Percentiles rank a stretch among this genome's conserved stretches.
Evolutionary conservation across 306 rosid genomes (phyloP).

Genomic region (Ammopiptanthus mongolicus): DNA sequence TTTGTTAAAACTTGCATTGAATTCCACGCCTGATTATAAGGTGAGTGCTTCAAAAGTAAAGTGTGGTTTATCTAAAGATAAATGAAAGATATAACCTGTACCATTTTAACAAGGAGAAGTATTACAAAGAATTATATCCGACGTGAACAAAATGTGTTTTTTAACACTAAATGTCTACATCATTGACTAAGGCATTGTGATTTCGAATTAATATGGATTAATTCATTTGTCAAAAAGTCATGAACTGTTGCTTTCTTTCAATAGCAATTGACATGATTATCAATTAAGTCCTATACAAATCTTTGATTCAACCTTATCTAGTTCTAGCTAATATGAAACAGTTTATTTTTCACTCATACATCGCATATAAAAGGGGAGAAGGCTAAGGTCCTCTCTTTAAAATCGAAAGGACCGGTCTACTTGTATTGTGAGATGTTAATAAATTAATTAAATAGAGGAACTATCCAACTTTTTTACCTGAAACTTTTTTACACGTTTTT

Average conservation of each 20-base stretch:
- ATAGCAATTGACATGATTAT: conserved; percentile 17
- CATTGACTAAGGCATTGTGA: conserved; percentile 11
- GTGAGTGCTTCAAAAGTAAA: conserved; percentile 11
- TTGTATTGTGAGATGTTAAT: too few species aligned
- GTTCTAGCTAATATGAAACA: background rate
- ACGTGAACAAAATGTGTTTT: background rate
- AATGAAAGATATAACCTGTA: background rate
- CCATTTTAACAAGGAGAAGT: background rate
- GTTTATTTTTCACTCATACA: background rate
- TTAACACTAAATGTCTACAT: background rate
- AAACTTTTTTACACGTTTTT: too few species aligned
- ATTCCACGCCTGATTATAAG: background rate
- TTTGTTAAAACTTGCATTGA: background rate
- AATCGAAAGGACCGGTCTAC: too few species aligned
- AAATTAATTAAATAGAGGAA: too few species aligned
- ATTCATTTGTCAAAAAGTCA: conserved; percentile 14
- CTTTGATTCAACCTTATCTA: background rate
- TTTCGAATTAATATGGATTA: background rate
- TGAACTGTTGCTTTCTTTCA: background rate
- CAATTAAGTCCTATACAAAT: background rate
- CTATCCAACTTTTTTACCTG: too few species aligned
- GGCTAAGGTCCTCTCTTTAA: too few species aligned
- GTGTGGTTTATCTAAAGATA: background rate
- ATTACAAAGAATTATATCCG: background rate
- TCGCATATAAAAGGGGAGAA: background rate